Evolutionary conservation across 2,329 filamentous ascomycete species (phyloP), one percentile per base, ranked within the genome.

Genomic region (Ophiostoma pallidulum): DNA sequence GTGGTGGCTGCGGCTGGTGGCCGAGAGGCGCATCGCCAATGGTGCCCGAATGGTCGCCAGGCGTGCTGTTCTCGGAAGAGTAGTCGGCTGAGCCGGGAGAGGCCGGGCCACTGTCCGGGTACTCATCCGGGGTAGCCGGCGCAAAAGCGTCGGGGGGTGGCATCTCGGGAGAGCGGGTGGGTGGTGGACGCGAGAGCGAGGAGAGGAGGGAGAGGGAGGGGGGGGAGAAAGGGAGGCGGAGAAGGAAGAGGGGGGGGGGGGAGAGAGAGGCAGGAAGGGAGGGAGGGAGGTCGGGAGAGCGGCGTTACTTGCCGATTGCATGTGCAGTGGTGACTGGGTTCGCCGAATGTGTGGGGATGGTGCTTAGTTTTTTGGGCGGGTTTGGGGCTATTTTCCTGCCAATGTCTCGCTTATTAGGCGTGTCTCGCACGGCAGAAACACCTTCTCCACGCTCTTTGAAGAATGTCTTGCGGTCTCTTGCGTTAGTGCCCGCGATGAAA

Each of bases 41-140:
- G 18, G 57, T 52, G 33, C 56, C 68, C 52, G 56, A 59, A 49
- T 48, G 65, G 56, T 73, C 72, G 43, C 70, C 64, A 7, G 73
- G 70, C 9, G 72, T 75, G 56, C 63, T 71, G 45, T 68, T 66
- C 50, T 70, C 67, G 16, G 73, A 74, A 8, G 70, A 71, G 42
- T 65, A 64, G 54, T 69, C 64, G 24, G 50, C 43, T 16, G 69
- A 72, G 39, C 62, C 66, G 19, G 72, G 69, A 1, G 71, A 70
- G 22, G 58, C 60, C 26, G 70, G 70, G 24, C 62, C 65, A 46
- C 64, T 59, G 45, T 65, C 63, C 45, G 59, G 49, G 48, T 62
- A 57, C 50, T 73, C 72, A 54, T 74, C 71, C 55, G 73, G 70
- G 50, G 69, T 72, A 47, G 59, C 66, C 56, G 72, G 67, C 31